phyloP scores from a whole-genome alignment of 2,329 filamentous ascomycete species.

The Salinomyces thailandicus region DNA sequence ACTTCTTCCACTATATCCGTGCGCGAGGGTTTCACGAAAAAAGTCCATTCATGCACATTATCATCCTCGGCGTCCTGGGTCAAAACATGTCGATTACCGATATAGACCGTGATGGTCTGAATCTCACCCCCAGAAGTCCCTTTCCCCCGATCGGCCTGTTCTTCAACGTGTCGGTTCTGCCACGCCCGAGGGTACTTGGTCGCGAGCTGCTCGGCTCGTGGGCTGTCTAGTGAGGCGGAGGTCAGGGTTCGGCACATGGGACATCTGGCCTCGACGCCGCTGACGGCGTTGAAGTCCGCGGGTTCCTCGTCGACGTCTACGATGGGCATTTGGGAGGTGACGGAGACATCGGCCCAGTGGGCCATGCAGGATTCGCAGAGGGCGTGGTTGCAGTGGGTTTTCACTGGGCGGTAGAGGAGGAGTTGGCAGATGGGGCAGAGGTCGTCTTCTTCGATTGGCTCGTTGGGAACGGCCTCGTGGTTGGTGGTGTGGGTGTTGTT shows the following conservation, averaged over 20 bases:
- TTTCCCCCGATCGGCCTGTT: constrained; percentile 9
- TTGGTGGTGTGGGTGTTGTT: neutral
- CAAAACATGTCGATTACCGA: constrained; percentile 34
- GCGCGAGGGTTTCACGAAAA: constrained; percentile 35
- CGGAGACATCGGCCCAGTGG: constrained; percentile 35
- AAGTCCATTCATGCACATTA: constrained; percentile 38
- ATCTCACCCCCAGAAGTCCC: constrained; percentile 19
- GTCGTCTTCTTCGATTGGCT: constrained; percentile 30
- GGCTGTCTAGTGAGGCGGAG: constrained; percentile 23
- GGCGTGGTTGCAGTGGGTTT: constrained; percentile 33
- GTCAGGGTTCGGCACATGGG: constrained; percentile 38
- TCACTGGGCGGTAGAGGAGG: constrained; percentile 34
- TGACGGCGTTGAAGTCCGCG: constrained; percentile 19
- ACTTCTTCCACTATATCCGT: constrained; percentile 37
- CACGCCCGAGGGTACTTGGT: constrained; percentile 29
- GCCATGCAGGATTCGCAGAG: constrained; percentile 38
- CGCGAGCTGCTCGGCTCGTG: constrained; percentile 21
- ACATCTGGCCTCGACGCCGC: constrained; percentile 31
- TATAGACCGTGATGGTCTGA: constrained; percentile 34
- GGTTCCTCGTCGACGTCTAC: constrained; percentile 29
- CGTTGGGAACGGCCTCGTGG: no score
- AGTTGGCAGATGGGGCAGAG: constrained; percentile 37
- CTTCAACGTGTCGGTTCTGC: constrained; percentile 26
- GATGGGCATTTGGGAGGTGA: constrained; percentile 27
- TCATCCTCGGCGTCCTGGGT: constrained; percentile 13